phyloP scores from a whole-genome alignment of 73 alveolate species.

The Paramecium biaurelia region DNA sequence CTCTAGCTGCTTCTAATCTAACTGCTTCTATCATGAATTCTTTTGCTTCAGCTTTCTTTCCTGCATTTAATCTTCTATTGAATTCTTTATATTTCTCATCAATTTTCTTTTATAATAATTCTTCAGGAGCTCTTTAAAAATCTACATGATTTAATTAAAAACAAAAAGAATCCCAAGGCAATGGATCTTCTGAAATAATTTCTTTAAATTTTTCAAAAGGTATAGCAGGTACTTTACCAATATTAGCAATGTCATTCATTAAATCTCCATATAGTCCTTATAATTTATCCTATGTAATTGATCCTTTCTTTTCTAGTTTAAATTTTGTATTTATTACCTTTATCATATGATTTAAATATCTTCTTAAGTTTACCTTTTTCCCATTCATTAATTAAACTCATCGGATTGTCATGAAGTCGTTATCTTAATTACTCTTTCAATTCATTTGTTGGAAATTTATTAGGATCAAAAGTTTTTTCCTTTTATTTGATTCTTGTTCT shows the following conservation, averaged over 20 bases:
- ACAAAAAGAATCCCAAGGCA: constrained; percentile 76
- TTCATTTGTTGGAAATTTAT: constrained; percentile 79
- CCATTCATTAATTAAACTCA: constrained; percentile 84
- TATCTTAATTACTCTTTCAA: constrained; percentile 79
- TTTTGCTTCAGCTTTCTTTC: constrained; percentile 78
- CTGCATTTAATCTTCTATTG: constrained; percentile 74
- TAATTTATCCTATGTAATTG: constrained; percentile 81
- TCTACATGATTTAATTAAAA: constrained; percentile 69
- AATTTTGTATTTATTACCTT: not conserved
- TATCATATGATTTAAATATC: constrained; percentile 87
- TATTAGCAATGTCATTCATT: constrained; percentile 70
- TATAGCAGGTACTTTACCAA: constrained; percentile 85
- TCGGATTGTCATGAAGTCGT: constrained; percentile 74
- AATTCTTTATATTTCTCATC: constrained; percentile 74
- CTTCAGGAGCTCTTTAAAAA: constrained; percentile 72
- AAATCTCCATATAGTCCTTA: constrained; percentile 67
- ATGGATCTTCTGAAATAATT: constrained; percentile 66
- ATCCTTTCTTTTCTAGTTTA: constrained; percentile 79
- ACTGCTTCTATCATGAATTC: constrained; percentile 76
- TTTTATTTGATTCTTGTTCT: constrained; percentile 69
- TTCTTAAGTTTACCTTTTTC: constrained; percentile 90
- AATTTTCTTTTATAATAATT: constrained; percentile 63
- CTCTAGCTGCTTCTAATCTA: constrained; percentile 73
- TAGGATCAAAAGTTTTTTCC: constrained; percentile 73
- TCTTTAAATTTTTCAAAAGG: constrained; percentile 65